Evolutionary conservation across 371 early-diverging fungal species (phyloP), one percentile per base, ranked within the genome.

Genomic region (Choanephora cucurbitarum): DNA sequence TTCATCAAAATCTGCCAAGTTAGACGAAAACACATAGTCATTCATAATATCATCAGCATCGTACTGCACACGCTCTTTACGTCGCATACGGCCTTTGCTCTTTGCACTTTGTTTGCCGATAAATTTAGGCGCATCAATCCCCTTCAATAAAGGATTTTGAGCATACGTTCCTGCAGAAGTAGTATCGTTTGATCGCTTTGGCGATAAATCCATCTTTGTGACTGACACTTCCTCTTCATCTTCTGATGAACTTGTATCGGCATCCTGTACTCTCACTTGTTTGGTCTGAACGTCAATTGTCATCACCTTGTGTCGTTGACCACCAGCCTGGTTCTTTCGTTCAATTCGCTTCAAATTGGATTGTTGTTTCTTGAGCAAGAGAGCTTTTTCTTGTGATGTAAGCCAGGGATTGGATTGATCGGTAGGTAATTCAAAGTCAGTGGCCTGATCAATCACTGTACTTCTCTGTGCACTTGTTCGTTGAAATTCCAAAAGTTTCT

Each of bases 401-500:
- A 89, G 59, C 95, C 95, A 94, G 47, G 83, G 83, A 48, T 88
- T 85, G 33, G 67, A 66, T 21, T 77, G 74, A 49, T 87, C 88
- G 5, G 80, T 77, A 2, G 86, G 83, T 17, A 80, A 58, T 31
- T 85, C 86, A 73, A 91, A 91, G 62, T 92, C 93, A 2, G 89
- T 75, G 0, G 91, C 89, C 66, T 84, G 82, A 69, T 92, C 94
- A 51, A 87, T 86, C 10, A 92, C 90, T 32, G 75, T 80, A 31
- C 91, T 91, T 39, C 93, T 73, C 55, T 85, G 79, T 0, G 91
- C 88, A 44, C 87, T 86, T 11, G 91, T 91, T 23, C 89, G 79
- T 54, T 95, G 92, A 54, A 80, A 93, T 44, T 91, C 92, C 24
- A 94, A 66, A 49, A 94, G 58, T 23, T 82, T 77, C 34, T 90